Conservation (phyloP, 2,329 filamentous ascomycete genomes). For the Apiospora marii region DNA sequence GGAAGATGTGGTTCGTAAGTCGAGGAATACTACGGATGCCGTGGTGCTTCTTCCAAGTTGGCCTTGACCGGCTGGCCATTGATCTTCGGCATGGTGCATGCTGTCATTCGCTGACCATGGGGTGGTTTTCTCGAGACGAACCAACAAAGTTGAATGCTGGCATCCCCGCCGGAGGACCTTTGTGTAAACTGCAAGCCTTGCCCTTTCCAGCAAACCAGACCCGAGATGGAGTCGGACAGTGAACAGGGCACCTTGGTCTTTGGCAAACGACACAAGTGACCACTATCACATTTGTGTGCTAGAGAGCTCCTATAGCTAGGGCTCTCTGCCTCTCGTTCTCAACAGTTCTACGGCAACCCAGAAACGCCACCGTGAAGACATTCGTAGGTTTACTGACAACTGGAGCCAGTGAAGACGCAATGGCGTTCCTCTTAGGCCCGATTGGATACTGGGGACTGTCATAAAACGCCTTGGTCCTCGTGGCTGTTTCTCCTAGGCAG, state of each 20-base stretch:
- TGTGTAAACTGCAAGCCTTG: background rate
- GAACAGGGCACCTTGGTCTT: background rate
- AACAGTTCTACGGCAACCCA: background rate
- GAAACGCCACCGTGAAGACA: background rate
- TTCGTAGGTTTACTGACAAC: background rate
- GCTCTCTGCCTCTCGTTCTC: background rate
- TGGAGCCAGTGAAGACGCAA: background rate
- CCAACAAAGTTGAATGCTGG: background rate
- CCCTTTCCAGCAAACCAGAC: conserved; percentile 7
- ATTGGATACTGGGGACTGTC: background rate
- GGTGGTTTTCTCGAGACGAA: background rate
- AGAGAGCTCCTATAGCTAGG: background rate
- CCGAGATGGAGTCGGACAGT: background rate
- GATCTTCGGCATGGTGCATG: background rate
- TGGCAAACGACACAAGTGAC: background rate
- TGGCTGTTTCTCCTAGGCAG: background rate
- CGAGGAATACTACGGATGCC: background rate
- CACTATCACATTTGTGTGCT: background rate
- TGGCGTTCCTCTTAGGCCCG: background rate
- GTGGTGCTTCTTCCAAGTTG: background rate
- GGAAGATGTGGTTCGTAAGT: background rate
- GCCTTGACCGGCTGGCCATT: background rate
- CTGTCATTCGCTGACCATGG: background rate
- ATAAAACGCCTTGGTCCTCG: background rate
- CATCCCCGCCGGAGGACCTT: background rate